Evolutionary conservation across 768 basidiomycete species (phyloP).

Genomic region (Xerocomus potaroensis): DNA sequence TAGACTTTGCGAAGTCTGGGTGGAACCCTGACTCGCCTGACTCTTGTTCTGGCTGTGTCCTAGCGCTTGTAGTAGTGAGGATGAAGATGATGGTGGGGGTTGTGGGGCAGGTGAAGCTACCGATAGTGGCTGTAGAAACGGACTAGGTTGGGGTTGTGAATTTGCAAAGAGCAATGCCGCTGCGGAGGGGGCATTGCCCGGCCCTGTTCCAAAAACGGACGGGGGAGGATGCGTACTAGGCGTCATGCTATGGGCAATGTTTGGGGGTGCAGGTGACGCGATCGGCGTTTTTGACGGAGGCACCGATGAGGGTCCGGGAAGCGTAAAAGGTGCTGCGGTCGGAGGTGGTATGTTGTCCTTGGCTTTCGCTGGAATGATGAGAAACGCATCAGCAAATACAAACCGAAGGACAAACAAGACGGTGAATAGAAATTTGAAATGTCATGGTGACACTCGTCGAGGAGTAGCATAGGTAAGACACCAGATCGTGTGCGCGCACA

Average conservation of each 20-base stretch:
- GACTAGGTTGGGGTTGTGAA: conserved; percentile 26
- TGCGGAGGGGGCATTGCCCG: conserved; percentile 12
- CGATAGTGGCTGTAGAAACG: conserved; percentile 23
- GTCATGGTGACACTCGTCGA: too few relatives aligned
- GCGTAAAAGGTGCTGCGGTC: conserved; percentile 13
- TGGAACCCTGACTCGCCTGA: conserved; percentile 2
- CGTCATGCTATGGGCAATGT: conserved; percentile 26
- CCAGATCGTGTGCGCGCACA: background rate
- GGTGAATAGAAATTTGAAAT: background rate
- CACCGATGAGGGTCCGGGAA: conserved; percentile 5
- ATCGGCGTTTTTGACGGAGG: conserved; percentile 20
- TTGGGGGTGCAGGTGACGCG: conserved; percentile 7
- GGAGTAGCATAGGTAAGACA: background rate
- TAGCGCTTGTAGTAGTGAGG: conserved; percentile 25
- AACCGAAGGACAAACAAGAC: background rate
- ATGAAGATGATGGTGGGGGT: conserved; percentile 15
- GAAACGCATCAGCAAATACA: conserved; percentile 6
- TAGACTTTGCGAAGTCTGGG: conserved; percentile 5
- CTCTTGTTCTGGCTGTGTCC: conserved; percentile 13
- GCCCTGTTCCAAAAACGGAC: conserved; percentile 20
- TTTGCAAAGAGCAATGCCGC: conserved; percentile 17
- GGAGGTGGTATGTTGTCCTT: conserved; percentile 15
- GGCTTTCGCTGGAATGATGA: conserved; percentile 24
- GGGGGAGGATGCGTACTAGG: conserved; percentile 31
- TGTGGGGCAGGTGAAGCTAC: conserved; percentile 17